These are phyloP conservation scores for Coniochaeta hoffmannii DNA, from an alignment of 2,329 filamentous ascomycete genomes.

Conservation along the genomic window DNA sequence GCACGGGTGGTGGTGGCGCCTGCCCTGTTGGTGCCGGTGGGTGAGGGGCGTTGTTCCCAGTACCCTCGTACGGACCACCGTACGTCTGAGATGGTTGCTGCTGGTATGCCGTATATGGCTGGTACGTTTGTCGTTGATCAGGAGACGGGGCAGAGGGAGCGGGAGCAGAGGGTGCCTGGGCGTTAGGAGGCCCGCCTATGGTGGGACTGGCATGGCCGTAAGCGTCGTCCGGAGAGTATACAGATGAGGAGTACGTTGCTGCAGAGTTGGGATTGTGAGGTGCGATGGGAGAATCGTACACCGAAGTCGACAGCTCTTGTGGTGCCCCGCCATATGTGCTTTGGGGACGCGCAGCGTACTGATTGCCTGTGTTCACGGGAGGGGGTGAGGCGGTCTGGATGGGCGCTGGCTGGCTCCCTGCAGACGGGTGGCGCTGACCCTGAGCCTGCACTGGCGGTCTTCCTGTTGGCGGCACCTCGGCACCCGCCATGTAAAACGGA, in stretches of 20 bases:
- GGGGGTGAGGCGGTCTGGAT: slow-evolving; percentile 46
- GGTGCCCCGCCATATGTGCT: slow-evolving; percentile 56
- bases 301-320: slow-evolving; percentile 71
- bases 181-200: slow-evolving; percentile 18
- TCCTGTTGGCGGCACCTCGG: slow-evolving; percentile 37
- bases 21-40: slow-evolving; percentile 27
- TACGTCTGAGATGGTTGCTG: slow-evolving; percentile 19
- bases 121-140: slow-evolving; percentile 27
- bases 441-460: slow-evolving; percentile 19
- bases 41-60: slow-evolving; percentile 11
- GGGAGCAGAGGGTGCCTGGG: slow-evolving; percentile 22
- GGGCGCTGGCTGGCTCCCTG: slow-evolving; percentile 40
- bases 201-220: slow-evolving; percentile 21
- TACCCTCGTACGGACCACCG: slow-evolving; percentile 21
- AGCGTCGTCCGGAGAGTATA: slow-evolving; percentile 41
- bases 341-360: slow-evolving; percentile 50
- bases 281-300: slow-evolving; percentile 66
- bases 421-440: slow-evolving; percentile 39
- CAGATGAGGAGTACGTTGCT: slow-evolving; percentile 37
- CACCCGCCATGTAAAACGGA: slow-evolving; percentile 60
- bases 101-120: slow-evolving; percentile 28
- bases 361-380: slow-evolving; percentile 32
- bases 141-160: slow-evolving; percentile 21
- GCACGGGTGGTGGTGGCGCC: slow-evolving; percentile 34
- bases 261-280: slow-evolving; percentile 38